Evolutionary conservation across 75 land plant species (phyloP).

Genomic region (Sequoia sempervirens): DNA sequence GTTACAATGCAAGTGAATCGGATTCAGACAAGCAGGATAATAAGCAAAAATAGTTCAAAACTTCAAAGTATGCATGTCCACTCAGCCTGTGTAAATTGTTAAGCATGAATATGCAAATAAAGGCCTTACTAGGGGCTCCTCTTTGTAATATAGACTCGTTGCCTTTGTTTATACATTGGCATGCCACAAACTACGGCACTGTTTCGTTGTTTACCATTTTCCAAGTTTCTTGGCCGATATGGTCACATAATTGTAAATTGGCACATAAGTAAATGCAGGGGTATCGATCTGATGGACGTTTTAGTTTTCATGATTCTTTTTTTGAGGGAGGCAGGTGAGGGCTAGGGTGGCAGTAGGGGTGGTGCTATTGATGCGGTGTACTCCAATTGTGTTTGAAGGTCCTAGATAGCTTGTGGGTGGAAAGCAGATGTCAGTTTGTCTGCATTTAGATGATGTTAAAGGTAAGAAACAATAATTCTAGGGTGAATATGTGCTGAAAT

Average conservation of each 20-base stretch:
- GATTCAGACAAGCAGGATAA: constrained; percentile 8
- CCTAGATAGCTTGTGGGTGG: not conserved
- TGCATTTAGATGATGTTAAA: not conserved
- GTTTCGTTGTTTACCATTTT: not conserved
- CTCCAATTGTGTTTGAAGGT: not conserved
- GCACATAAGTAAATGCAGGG: not conserved
- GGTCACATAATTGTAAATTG: not conserved
- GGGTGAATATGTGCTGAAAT: not conserved
- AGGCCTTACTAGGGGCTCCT: not conserved
- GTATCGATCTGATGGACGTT: not conserved
- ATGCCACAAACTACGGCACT: not conserved
- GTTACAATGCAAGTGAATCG: constrained; percentile 10
- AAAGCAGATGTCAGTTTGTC: not conserved
- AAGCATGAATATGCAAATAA: not conserved
- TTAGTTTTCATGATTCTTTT: not conserved
- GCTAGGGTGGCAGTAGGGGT: not conserved
- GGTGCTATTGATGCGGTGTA: not conserved
- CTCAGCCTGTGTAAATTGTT: not conserved
- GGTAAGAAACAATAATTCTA: not conserved
- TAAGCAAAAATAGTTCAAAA: not conserved
- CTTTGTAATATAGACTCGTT: not conserved
- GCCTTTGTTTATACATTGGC: not conserved
- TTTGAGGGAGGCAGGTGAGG: not conserved
- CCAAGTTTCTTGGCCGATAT: not conserved
- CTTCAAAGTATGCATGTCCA: not conserved